Base-by-base conservation (phyloP, 2,329 filamentous ascomycete species). In the Macroventuria anomochaeta region DNA sequence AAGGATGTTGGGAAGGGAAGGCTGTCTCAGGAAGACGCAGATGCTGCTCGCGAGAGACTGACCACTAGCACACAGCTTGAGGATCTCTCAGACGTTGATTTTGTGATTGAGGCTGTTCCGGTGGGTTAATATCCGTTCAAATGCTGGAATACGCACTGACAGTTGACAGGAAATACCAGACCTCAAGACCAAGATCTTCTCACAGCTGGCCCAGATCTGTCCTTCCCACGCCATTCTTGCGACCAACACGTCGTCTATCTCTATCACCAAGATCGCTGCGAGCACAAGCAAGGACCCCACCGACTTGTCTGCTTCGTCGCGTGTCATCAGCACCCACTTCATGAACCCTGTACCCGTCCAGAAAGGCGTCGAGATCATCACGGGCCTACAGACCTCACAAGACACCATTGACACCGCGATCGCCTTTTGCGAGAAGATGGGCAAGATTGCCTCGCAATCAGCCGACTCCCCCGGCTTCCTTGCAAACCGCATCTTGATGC, bases 321-420 rank as follows among this genome's bases (percentile, higher is more conserved):
- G 95, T 40, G 95, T 99, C 8, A 86, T 99, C 49, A 91, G 91
- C 44, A 97, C 95, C 13, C 95, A 99, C 76, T 99, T 99, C 78
- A 99, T 99, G 95, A 99, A 99, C 81, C 95, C 95, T 0, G 95
- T 99, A 0, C 95, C 95, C 2, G 80, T 99, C 26, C 95, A 97
- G 73, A 96, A 96, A 77, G 95, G 95, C 46, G 95, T 99, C 5
- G 95, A 99, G 78, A 97, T 99, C 68, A 97, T 99, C 73, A 88
- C 90, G 44, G 95, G 92, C 25, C 81, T 99, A 25, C 95, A 99
- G 76, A 99, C 95, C 2, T 95, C 90, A 53, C 79, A 86, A 63
- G 83, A 85, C 57, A 97, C 95, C 1, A 78, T 97, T 37, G 87
- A 91, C 15, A 90, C 88, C 0, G 91, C 95, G 2, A 78, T 97